Evolutionary conservation across 228 moss, liverwort and hornwort genomes (phyloP), one percentile per base, ranked within the genome.

Genomic region (Sphagnum fallax): DNA sequence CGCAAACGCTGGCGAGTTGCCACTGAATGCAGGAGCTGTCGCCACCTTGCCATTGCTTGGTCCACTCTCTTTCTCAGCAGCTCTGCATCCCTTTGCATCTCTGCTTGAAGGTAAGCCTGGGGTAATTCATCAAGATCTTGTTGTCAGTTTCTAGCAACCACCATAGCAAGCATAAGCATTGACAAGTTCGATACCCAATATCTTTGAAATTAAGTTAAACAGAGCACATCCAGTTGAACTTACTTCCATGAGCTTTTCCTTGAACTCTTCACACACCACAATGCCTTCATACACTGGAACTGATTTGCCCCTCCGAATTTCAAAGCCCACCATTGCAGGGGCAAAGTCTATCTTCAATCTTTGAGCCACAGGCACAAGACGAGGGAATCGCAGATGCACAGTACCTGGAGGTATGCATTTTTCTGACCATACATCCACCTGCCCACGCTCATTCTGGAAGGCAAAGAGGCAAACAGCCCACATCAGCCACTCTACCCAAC

Each of bases 241-340:
- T 86, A 94, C 97, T 78, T 90, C 92, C 85, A 94, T 78, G 32
- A 98, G 67, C 18, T 88, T 79, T 67, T 88, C 93, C 75, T 92
- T 77, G 78, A 91, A 93, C 76, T 98, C 94, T 73, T 89, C 89
- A 65, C 98, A 98, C 58, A 98, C 78, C 63, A 98, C 92, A 51
- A 98, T 72, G 65, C 98, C 98, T 72, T 93, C 92, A 74, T 88
- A 98, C 75, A 90, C 83, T 4, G 98, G 98, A 49, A 94, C 75
- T 49, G 92, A 81, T 64, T 82, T 83, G 6, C 98, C 90, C 70
- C 83, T 90, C 1, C 90, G 87, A 66, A 92, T 83, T 67, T 98
- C 98, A 67, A 98, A 98, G 47, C 98, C 98, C 52, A 94, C 98
- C 91, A 98, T 93, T 50, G 98, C 98, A 67, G 98, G 98, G 12